Conservation (phyloP, 192 early-diverging fungal species). For the Coemansia sp. region DNA sequence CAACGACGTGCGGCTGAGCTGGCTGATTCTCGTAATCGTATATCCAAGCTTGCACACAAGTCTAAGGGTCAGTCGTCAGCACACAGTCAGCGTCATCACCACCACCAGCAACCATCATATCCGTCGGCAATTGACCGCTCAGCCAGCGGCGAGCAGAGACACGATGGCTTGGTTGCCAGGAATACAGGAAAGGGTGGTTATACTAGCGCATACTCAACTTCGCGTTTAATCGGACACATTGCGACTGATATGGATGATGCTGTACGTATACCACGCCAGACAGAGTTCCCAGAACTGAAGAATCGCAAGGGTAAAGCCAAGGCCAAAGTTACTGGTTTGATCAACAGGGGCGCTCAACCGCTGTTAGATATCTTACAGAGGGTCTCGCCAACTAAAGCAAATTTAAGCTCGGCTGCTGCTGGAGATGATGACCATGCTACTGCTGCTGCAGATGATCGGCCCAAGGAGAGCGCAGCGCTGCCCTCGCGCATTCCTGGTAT, state of each 20-base stretch:
- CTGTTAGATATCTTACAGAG: conserved; percentile 39
- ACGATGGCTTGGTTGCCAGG: background rate
- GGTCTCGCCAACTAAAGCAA: background rate
- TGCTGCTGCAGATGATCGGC: conserved; percentile 1
- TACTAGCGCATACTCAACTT: conserved; percentile 23
- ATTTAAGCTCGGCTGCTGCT: background rate
- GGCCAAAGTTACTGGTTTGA: conserved; percentile 17
- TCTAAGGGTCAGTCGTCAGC: background rate
- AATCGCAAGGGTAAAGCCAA: conserved; percentile 23
- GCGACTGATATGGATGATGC: conserved; percentile 36
- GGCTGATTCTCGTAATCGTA: conserved; percentile 11
- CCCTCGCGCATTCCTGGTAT: conserved; percentile 48
- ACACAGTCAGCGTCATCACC: conserved; percentile 1
- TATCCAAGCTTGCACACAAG: conserved; percentile 7
- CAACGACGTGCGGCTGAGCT: conserved; percentile 23
- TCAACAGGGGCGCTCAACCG: conserved; percentile 24
- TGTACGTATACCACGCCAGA: conserved; percentile 25
- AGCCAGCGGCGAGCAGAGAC: conserved; percentile 2
- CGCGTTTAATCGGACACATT: conserved; percentile 38
- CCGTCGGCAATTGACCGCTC: background rate
- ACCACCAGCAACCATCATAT: conserved; percentile 1
- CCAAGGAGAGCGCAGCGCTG: conserved; percentile 4
- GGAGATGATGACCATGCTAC: background rate
- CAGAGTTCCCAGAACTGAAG: conserved; percentile 45
- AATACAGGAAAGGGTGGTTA: background rate